phyloP scores from a whole-genome alignment of 768 basidiomycete genomes.

The Russula vinacea region DNA sequence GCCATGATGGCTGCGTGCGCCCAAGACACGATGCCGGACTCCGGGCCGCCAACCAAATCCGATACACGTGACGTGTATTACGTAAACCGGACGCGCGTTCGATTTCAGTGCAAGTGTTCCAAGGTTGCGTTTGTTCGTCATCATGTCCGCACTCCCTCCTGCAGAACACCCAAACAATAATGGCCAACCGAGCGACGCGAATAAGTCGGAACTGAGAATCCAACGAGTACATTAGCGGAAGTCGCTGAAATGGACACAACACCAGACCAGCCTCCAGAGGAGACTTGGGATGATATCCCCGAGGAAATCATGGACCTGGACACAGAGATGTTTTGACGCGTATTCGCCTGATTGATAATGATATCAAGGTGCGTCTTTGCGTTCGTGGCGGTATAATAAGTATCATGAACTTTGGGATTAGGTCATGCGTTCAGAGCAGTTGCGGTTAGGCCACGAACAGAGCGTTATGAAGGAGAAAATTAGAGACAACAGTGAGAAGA shows the following conservation, averaged over 20 bases:
- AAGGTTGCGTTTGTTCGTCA: background rate
- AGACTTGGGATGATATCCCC: conserved; percentile 90
- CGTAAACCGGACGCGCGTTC: conserved; percentile 27
- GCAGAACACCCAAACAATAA: conserved; percentile 21
- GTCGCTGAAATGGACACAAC: conserved; percentile 64
- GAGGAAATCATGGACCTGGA: conserved; percentile 74
- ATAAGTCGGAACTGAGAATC: conserved; percentile 43
- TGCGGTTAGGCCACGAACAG: conserved; percentile 90
- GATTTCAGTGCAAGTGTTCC: background rate
- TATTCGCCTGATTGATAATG: conserved; percentile 92
- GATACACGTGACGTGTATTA: conserved; percentile 4
- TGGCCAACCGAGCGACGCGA: conserved; percentile 37
- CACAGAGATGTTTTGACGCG: conserved; percentile 89
- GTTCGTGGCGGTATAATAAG: background rate
- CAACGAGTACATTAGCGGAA: conserved; percentile 36
- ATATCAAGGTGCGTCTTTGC: conserved; percentile 68
- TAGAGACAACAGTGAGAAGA: conserved; percentile 95
- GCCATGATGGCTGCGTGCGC: conserved; percentile 16
- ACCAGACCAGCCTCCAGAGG: conserved; percentile 66
- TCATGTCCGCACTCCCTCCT: conserved; percentile 25
- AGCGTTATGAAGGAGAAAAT: conserved; percentile 98
- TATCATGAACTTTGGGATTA: conserved; percentile 37
- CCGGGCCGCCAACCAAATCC: conserved; percentile 2
- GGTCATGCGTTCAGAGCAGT: conserved; percentile 96
- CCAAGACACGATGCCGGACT: conserved; percentile 14